Evolutionary conservation across 345 rosid species (phyloP), one percentile per base, ranked within the genome.

Genomic region (Sonneratia alba): DNA sequence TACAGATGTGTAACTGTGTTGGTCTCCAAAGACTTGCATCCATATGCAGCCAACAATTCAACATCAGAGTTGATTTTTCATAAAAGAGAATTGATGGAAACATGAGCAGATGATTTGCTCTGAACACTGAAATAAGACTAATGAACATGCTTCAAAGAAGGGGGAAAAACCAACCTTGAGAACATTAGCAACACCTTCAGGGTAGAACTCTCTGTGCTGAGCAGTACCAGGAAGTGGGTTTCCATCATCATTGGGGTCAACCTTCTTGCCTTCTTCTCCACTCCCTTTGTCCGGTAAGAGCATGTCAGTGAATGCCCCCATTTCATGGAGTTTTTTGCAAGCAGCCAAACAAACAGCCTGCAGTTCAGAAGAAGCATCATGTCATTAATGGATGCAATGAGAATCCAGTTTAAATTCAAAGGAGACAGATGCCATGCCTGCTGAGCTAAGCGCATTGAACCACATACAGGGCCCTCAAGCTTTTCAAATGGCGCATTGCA

Each of bases 161-260:
- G 6, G 45, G 34, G 72, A 55, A 49, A 77, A 79, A 77, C 86
- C 72, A 70, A 88, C 99, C 97, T 89, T 86, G 43, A 95, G 97
- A 76, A 85, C 80, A 76, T 85, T 84, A 62, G 99, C 97, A 65
- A 95, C 97, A 70, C 99, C 99, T 87, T 95, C 99, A 6, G 99
- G 99, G 81, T 95, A 95, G 84, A 95, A 95, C 83, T 95, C 99
- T 76, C 99, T 85, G 75, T 95, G 99, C 75, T 97, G 88, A 76
- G 97, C 97, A 80, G 99, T 95, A 75, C 98, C 99, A 70, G 99
- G 99, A 83, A 95, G 91, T 71, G 99, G 96, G 69, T 92, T 97
- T 40, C 93, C 92, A 73, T 92, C 99, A 59, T 95, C 97, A 77
- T 84, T 90, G 74, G 87, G 83, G 71, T 90, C 97, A 82, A 49